Percentiles rank a stretch among this genome's conserved stretches.
phyloP scores from a whole-genome alignment of 257 asterid species.

The Parsonsia alboflavescens region DNA sequence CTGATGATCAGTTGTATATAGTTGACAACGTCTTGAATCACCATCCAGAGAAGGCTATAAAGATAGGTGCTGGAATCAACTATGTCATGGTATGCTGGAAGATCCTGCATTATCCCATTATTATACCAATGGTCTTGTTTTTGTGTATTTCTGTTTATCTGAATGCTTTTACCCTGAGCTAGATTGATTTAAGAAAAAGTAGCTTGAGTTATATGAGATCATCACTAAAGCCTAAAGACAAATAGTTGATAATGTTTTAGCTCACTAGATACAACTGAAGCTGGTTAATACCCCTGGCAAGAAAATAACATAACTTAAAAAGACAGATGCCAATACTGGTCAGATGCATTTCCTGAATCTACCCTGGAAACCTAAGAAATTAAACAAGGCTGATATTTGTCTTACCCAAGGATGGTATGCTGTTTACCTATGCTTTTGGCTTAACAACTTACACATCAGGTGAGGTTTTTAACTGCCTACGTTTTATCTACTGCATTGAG shows the following conservation, averaged over 20 bases:
- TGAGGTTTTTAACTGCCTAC: background rate
- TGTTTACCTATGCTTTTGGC: background rate
- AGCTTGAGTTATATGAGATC: background rate
- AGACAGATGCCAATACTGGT: background rate
- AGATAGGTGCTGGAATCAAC: constrained; percentile 76
- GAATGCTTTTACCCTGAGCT: background rate
- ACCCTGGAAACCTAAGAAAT: background rate
- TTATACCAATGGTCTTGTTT: background rate
- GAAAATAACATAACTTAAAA: background rate
- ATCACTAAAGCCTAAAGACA: background rate
- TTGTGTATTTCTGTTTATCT: background rate
- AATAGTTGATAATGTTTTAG: background rate
- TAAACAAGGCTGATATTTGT: background rate
- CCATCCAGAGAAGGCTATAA: constrained; percentile 78
- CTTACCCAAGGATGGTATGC: background rate
- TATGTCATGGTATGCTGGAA: constrained; percentile 54
- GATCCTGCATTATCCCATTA: background rate
- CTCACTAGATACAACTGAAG: background rate
- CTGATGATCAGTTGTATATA: constrained; percentile 75
- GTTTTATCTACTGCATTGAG: background rate
- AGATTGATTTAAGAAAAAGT: background rate
- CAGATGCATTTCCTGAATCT: background rate
- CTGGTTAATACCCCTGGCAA: background rate
- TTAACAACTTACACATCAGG: background rate
- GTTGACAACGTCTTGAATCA: constrained; percentile 64